Percentiles rank a stretch among this genome's conserved stretches.
Evolutionary conservation across 2,329 filamentous ascomycete genomes (phyloP).

Genomic region (Monilinia polystroma): DNA sequence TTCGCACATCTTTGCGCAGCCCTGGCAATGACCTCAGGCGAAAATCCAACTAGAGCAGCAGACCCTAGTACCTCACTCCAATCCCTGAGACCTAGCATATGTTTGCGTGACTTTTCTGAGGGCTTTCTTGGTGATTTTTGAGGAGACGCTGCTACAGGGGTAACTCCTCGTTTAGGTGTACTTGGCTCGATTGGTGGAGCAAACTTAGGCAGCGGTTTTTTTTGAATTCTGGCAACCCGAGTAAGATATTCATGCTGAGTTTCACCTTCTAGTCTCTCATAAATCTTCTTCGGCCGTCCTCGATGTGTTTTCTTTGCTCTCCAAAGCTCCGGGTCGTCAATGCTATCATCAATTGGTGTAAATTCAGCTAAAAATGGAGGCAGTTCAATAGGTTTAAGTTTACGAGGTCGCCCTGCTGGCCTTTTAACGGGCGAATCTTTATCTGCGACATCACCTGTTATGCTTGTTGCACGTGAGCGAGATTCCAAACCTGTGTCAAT

Average conservation of each 20-base stretch:
- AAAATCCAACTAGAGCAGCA: conserved; percentile 72
- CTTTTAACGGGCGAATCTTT: conserved; percentile 23
- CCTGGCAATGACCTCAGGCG: conserved; percentile 61
- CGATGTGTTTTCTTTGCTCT: conserved; percentile 30
- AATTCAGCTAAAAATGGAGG: neutral
- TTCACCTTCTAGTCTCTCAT: conserved; percentile 35
- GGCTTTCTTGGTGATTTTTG: conserved; percentile 21
- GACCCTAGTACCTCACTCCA: conserved; percentile 85
- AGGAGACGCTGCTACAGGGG: conserved; percentile 15
- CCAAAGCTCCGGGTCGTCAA: conserved; percentile 16
- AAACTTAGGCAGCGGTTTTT: conserved; percentile 45
- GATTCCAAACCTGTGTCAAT: conserved; percentile 37
- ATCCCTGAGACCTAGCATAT: conserved; percentile 50
- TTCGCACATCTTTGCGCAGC: conserved; percentile 71
- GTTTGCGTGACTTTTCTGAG: conserved; percentile 16
- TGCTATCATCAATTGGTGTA: neutral
- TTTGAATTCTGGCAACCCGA: conserved; percentile 48
- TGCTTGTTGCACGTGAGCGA: conserved; percentile 15
- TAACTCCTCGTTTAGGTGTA: conserved; percentile 6
- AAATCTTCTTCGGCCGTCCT: conserved; percentile 35
- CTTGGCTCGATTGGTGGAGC: conserved; percentile 23
- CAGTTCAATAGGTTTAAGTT: conserved; percentile 31
- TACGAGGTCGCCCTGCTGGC: conserved; percentile 32
- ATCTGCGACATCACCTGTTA: neutral
- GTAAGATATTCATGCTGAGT: conserved; percentile 46